These are phyloP conservation scores for Annulohypoxylon maeteangense DNA, from an alignment of 495 filamentous ascomycete genomes.

Conservation along the genomic window DNA sequence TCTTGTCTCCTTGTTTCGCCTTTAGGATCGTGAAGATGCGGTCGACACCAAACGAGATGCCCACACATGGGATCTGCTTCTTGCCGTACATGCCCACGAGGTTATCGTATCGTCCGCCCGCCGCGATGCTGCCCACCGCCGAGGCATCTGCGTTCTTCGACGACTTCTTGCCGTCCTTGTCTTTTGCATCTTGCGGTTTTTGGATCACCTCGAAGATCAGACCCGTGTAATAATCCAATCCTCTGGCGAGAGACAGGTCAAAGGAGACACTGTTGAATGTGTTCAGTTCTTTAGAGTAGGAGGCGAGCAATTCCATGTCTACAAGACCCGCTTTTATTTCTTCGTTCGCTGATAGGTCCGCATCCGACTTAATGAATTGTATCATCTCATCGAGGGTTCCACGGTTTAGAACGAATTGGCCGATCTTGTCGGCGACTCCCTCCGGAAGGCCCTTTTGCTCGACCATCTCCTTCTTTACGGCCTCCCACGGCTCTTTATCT, in stretches of 20 bases:
- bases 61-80: conserved; percentile 79
- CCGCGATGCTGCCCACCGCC: conserved; percentile 77
- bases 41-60: conserved; percentile 85
- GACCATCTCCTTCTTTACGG: conserved; percentile 81
- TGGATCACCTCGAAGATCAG: conserved; percentile 85
- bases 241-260: conserved; percentile 65
- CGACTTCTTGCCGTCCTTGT: conserved; percentile 46
- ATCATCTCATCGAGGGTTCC: conserved; percentile 69
- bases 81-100: conserved; percentile 84
- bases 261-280: conserved; percentile 67
- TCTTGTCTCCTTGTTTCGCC: conserved; percentile 65
- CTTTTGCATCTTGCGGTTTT: conserved; percentile 65
- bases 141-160: conserved; percentile 58
- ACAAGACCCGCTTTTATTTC: conserved; percentile 72
- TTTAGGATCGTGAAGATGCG: conserved; percentile 84
- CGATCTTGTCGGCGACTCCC: conserved; percentile 75
- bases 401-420: conserved; percentile 72
- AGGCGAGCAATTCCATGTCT: conserved; percentile 76
- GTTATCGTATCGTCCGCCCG: conserved; percentile 83
- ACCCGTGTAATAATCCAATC: conserved; percentile 85
- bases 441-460: conserved; percentile 77
- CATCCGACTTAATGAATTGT: conserved; percentile 64
- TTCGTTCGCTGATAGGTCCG: conserved; percentile 65
- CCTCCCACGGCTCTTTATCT: conserved; percentile 81
- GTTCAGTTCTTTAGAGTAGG: conserved; percentile 74